phyloP scores from a whole-genome alignment of 768 basidiomycete genomes.

The Tylopilus intermedius region DNA sequence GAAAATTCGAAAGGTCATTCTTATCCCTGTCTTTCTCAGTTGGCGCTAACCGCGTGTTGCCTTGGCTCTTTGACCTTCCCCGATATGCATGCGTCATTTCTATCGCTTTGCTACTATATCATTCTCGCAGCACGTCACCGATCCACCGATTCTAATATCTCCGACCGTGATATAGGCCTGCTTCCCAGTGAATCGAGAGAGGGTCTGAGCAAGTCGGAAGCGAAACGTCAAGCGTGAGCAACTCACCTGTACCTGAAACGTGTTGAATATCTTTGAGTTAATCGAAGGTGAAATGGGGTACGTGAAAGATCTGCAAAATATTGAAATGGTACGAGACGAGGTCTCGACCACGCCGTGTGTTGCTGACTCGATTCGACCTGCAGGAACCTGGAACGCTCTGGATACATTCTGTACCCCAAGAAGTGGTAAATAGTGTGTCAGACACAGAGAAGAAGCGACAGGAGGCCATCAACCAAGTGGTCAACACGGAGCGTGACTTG shows the following conservation, averaged over 20 bases:
- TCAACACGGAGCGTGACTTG: slow-evolving; percentile 91
- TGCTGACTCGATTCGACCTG: slow-evolving; percentile 24
- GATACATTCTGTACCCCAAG: slow-evolving; percentile 94
- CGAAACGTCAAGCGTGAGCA: slow-evolving; percentile 79
- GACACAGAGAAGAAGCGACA: slow-evolving; percentile 93
- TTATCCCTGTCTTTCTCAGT: no score
- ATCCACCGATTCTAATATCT: no score
- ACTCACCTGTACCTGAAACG: background rate
- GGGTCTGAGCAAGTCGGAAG: slow-evolving; percentile 63
- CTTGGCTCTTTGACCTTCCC: no score
- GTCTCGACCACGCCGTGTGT: slow-evolving; percentile 15
- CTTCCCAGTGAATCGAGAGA: slow-evolving; percentile 53
- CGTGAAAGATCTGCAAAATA: slow-evolving; percentile 85
- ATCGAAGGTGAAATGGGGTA: slow-evolving; percentile 96
- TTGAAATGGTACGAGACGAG: slow-evolving; percentile 53
- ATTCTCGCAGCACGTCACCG: no score
- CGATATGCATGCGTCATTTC: no score
- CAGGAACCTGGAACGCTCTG: slow-evolving; percentile 82
- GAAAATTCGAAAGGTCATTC: no score
- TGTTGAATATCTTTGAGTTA: slow-evolving; percentile 62
- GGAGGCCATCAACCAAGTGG: slow-evolving; percentile 97
- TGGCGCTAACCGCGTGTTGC: no score
- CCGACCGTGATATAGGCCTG: no score
- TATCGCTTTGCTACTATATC: no score
- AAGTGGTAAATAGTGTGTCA: slow-evolving; percentile 87